Conservation (phyloP, 1,139 yeast genomes). For the Blastobotrys serpentis region DNA sequence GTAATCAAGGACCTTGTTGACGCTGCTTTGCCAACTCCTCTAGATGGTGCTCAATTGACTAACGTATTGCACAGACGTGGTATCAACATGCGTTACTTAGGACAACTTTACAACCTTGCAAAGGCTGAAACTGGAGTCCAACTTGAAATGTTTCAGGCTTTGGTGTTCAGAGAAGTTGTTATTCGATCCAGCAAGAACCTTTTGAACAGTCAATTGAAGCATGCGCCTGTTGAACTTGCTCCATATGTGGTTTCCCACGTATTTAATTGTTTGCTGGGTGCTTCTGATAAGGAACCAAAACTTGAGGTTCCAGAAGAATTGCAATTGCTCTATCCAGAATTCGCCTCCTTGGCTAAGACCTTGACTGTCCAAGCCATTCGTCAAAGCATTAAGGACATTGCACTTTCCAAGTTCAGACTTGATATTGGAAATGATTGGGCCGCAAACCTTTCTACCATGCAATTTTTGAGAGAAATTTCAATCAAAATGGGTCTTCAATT, state of each 20-base stretch:
- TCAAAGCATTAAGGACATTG: conserved; percentile 49
- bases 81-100: conserved; percentile 86
- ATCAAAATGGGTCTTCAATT: conserved; percentile 85
- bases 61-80: conserved; percentile 73
- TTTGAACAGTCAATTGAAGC: conserved; percentile 50
- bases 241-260: conserved; percentile 65
- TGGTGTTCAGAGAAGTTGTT: conserved; percentile 67
- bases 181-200: conserved; percentile 79
- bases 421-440: conserved; percentile 47
- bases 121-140: conserved; percentile 16
- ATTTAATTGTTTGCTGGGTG: conserved; percentile 66
- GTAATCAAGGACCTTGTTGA: conserved; percentile 55
- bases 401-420: conserved; percentile 55
- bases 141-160: conserved; percentile 43
- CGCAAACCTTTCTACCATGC: conserved; percentile 27
- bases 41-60: conserved; percentile 77
- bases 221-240: conserved; percentile 55
- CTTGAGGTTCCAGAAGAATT: conserved; percentile 35
- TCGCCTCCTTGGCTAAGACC: conserved; percentile 45
- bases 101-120: conserved; percentile 39
- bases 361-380: conserved; percentile 48
- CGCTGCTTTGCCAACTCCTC: conserved; percentile 59
- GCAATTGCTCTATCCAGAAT: conserved; percentile 45
- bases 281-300: conserved; percentile 30
- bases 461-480: conserved; percentile 70